Base-by-base conservation (phyloP, 768 basidiomycete species). In the Agaricus blazei region DNA sequence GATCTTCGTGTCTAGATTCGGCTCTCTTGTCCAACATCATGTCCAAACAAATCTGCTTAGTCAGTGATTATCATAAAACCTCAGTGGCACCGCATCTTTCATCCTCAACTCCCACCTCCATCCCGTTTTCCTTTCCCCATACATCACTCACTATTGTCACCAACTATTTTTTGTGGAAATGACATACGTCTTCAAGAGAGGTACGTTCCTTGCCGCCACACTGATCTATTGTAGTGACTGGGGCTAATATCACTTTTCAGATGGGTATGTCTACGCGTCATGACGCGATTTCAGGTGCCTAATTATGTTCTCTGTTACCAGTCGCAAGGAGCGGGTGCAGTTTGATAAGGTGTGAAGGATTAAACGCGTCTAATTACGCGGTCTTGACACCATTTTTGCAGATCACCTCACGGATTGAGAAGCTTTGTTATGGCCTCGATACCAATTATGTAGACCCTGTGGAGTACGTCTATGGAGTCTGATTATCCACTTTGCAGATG, bases 351-450 rank as follows among this genome's bases (percentile, higher is more conserved):
- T 87, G 62, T 59, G 77, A 56, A 27, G 52, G 23, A 58, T 56
- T 52, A 38, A 29, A 51, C 47, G 45, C 53, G 57, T 57, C 49
- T 47, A 31, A 46, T 46, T 52, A 62, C 57, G 55, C 50, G 58
- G 54, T 59, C 64, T 59, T 49, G 59, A 63, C 3, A 64, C 55
- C 48, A 26, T 31, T 50, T 37, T 15, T 29, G 9, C 56, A 93
- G 91, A 93, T 93, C 69, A 94, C 92, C 1, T 83, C 90, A 9
- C 78, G 92, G 62, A 84, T 94, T 60, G 82, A 84, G 66, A 93
- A 93, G 73, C 82, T 99, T 15, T 97, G 93, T 65, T 98, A 98
- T 69, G 97, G 97, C 57, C 84, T 99, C 23, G 95, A 99, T 69
- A 75, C 80, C 54, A 88, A 95, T 64, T 88, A 93, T 59, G 86